Base-by-base conservation (phyloP, 2,329 filamentous ascomycete species). In the Ceratocystis ficicola region DNA sequence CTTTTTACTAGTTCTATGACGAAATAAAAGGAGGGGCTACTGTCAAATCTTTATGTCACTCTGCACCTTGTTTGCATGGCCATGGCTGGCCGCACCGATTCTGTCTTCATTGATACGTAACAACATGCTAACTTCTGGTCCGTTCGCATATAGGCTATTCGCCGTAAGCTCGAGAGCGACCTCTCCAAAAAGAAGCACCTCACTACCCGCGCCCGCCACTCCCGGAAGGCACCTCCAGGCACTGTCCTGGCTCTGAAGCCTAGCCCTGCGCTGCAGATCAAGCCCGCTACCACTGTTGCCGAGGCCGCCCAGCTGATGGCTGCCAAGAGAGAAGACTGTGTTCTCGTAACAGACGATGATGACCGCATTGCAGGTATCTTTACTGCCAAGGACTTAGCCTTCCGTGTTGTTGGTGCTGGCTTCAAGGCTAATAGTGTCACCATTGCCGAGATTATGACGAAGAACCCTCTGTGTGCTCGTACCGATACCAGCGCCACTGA, bases 371-470 rank as follows among this genome's bases (percentile, higher is more conserved):
- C 94, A 57, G 94, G 94, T 78, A 99, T 99, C 75, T 99, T 99
- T 76, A 99, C 94, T 0, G 94, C 94, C 70, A 99, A 99, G 80
- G 94, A 99, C 80, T 81, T 99, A 74, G 94, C 94, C 20, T 99
- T 97, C 80, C 86, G 94, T 67, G 94, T 99, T 10, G 93, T 99
- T 30, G 94, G 93, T 66, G 85, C 86, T 66, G 94, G 94, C 32
- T 82, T 92, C 72, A 95, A 96, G 79, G 89, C 94, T 41, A 87
- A 85, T 75, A 90, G 87, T 74, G 85, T 97, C 71, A 95, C 90
- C 25, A 96, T 99, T 74, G 89, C 91, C 70, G 92, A 97, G 74
- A 99, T 99, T 76, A 99, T 99, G 94, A 99, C 94, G 74, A 96
- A 97, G 81, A 99, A 99, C 78, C 94, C 94, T 10, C 84, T 99